Evolutionary conservation across 306 rosid genomes (phyloP).

Genomic region (Vigna unguiculata): DNA sequence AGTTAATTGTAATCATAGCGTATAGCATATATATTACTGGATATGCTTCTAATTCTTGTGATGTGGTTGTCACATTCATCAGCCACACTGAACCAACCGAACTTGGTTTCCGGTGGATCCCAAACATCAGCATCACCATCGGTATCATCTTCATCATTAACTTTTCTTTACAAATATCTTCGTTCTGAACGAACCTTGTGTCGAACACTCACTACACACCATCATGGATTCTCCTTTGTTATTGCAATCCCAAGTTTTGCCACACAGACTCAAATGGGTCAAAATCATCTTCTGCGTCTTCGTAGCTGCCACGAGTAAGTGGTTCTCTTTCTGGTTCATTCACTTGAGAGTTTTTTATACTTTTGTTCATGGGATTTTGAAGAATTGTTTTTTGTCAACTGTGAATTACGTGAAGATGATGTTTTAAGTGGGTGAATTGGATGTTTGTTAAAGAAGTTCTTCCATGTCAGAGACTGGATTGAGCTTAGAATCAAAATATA

Average conservation of each 20-base stretch:
- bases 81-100: background rate
- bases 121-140: background rate
- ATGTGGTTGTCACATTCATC: no score
- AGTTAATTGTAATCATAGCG: no score
- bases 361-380: background rate
- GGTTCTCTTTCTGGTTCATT: background rate
- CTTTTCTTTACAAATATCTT: background rate
- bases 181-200: background rate
- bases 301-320: background rate
- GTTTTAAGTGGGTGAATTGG: background rate
- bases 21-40: no score
- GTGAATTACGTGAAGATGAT: background rate
- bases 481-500: background rate
- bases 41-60: no score
- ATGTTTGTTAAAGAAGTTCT: background rate
- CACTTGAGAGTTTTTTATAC: no score
- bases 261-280: background rate
- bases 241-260: background rate
- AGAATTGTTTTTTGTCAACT: background rate
- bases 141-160: background rate
- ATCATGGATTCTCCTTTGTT: conserved; percentile 8
- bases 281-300: background rate
- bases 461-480: background rate
- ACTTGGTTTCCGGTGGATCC: background rate
- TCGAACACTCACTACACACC: background rate